phyloP scores from a whole-genome alignment of 2,329 filamentous ascomycete genomes.

The Venturiaceae sp. region DNA sequence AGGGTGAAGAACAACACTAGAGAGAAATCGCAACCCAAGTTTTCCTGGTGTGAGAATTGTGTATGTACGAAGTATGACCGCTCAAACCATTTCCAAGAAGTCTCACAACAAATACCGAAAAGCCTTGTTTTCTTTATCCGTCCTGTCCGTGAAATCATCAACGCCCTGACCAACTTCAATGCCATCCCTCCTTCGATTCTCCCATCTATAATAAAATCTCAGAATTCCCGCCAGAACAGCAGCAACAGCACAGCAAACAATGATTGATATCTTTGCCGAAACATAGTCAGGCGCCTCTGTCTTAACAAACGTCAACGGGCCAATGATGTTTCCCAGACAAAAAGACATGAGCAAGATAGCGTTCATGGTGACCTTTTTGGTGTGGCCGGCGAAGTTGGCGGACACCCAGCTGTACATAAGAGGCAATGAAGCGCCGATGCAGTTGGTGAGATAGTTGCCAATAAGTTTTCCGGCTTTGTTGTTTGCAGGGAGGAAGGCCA shows the following conservation, averaged over 20 bases:
- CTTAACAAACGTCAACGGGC: conserved; percentile 29
- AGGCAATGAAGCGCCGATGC: conserved; percentile 56
- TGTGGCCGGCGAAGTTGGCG: conserved; percentile 26
- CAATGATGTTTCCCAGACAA: conserved; percentile 30
- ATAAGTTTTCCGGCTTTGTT: conserved; percentile 58
- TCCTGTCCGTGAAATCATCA: conserved; percentile 57
- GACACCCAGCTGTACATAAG: conserved; percentile 50
- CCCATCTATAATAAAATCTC: not conserved
- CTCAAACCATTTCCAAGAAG: not conserved
- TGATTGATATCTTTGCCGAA: conserved; percentile 19
- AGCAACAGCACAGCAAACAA: conserved; percentile 13
- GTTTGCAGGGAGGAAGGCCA: conserved; percentile 58
- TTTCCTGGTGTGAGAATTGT: too few relatives aligned
- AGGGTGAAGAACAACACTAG: too few relatives aligned
- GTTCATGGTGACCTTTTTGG: conserved; percentile 31
- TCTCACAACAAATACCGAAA: conserved; percentile 32
- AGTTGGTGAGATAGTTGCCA: conserved; percentile 63
- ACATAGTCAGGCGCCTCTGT: conserved; percentile 20
- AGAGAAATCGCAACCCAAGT: too few relatives aligned
- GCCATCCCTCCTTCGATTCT: conserved; percentile 15
- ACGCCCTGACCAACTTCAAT: conserved; percentile 36
- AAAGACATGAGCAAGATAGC: conserved; percentile 38
- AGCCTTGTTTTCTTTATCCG: conserved; percentile 58
- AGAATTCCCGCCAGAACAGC: not conserved
- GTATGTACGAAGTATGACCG: too few relatives aligned